Evolutionary conservation across 1,284 basidiomycete species (phyloP), one percentile per base, ranked within the genome.

Genomic region (Fomes fomentarius): DNA sequence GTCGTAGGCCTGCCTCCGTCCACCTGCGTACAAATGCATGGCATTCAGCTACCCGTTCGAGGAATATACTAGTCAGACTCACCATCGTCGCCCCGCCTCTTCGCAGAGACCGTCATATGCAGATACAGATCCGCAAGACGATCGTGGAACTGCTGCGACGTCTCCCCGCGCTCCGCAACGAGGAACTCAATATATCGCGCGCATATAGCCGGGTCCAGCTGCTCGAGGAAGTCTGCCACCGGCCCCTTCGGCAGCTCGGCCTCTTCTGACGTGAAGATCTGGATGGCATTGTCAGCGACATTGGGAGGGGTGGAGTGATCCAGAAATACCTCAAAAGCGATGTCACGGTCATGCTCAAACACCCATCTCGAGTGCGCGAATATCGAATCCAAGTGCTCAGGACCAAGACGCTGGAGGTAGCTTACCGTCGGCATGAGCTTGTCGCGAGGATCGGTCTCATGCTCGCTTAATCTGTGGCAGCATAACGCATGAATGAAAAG

Each of bases 261-360:
- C 57, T 96, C 94, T 66, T 98, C 96, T 0, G 94, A 95, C 0
- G 89, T 94, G 69, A 99, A 99, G 47, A 99, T 94, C 89, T 96
- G 15, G 64, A 0, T 28, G 4, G n/a, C 12, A 5, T 12, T 11
- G 26, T 54, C 3, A 47, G 39, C 15, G 5, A 12, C n/a, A n/a
- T n/a, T n/a, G n/a, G n/a, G n/a, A n/a, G n/a, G n/a, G n/a, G n/a
- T n/a, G n/a, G n/a, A n/a, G n/a, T n/a, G n/a, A n/a, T n/a, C n/a
- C n/a, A n/a, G n/a, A n/a, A n/a, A n/a, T 64, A 93, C 91, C 73
- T 94, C 82, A 57, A 96, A 87, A 1, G 82, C 94, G 69, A 89
- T 84, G 34, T 84, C 77, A 1, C 78, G 73, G 62, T 95, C 84
- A 37, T 83, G 78, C 35, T 89, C 80, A 53, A 98, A 89, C 9